A percentile compares a stretch with the other conserved stretches of the same genome.
phyloP scores from a whole-genome alignment of 78 protist genomes.

The Diacronema lutheri region DNA sequence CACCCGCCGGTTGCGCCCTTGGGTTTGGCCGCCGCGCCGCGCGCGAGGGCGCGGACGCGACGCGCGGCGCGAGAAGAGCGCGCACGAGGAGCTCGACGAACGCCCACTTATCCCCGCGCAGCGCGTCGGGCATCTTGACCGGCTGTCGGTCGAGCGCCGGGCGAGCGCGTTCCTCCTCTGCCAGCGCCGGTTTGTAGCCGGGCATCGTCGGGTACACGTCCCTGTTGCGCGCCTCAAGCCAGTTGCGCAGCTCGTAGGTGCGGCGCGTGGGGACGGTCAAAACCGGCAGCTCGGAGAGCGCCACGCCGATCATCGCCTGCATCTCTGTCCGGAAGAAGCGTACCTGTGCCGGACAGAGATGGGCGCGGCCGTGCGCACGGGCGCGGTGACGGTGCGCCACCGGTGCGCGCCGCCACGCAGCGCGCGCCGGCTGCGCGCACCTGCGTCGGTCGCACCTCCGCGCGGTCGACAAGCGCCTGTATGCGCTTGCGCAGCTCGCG shows the following conservation, averaged over 20 bases:
- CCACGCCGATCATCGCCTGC: constrained; percentile 4
- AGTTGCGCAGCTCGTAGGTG: neutral
- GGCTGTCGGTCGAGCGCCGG: neutral
- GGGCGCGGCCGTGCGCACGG: no score
- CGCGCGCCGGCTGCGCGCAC: constrained; percentile 14
- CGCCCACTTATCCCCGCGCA: constrained; percentile 22
- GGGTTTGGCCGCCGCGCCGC: no score
- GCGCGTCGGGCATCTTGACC: constrained; percentile 9
- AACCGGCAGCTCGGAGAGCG: neutral
- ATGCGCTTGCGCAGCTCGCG: constrained; percentile 25
- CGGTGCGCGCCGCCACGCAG: no score
- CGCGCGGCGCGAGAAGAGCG: no score
- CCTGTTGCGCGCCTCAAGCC: neutral
- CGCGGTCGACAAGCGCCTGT: neutral
- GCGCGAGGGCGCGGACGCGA: no score
- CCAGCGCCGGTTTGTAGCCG: neutral
- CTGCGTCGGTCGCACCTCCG: neutral
- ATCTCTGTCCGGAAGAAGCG: neutral
- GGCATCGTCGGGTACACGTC: neutral
- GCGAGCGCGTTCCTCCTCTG: neutral
- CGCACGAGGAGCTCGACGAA: neutral
- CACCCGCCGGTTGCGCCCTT: no score
- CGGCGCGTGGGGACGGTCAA: neutral
- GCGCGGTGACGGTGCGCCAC: no score
- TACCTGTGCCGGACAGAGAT: no score